phyloP scores from a whole-genome alignment of 2,329 filamentous ascomycete genomes.

The Talaromyces pinophilus region DNA sequence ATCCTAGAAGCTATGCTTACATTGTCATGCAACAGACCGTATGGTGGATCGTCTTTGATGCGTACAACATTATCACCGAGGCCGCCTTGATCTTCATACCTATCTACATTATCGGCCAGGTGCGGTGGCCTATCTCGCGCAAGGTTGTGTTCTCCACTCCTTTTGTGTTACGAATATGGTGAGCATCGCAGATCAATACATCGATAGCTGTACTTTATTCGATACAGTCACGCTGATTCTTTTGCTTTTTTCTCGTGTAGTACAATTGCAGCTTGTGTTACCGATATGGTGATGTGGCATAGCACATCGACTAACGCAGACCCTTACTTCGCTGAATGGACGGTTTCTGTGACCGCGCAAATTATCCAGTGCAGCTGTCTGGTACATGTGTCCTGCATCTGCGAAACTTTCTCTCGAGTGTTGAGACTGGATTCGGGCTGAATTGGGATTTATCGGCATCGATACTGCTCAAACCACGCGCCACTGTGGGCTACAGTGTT shows the following conservation, averaged over 20 bases:
- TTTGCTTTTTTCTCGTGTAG: neutral
- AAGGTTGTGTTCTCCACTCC: constrained; percentile 11
- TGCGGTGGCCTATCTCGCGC: constrained; percentile 11
- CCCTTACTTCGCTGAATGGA: constrained; percentile 11
- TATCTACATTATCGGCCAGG: constrained; percentile 12
- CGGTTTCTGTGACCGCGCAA: constrained; percentile 10
- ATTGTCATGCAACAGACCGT: neutral
- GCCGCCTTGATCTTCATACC: constrained; percentile 8
- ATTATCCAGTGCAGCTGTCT: constrained; percentile 13
- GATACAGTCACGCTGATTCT: neutral
- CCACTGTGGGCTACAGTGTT: neutral
- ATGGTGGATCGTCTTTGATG: constrained; percentile 14
- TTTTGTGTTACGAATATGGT: constrained; percentile 13
- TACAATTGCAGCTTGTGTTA: constrained; percentile 13
- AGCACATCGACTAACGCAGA: neutral
- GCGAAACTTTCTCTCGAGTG: constrained; percentile 3
- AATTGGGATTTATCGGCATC: constrained; percentile 8
- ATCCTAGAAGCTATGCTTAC: neutral
- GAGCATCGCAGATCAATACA: constrained; percentile 10
- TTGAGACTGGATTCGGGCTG: constrained; percentile 12
- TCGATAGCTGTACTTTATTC: neutral
- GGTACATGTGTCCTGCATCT: constrained; percentile 5
- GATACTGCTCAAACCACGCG: neutral
- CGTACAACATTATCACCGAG: constrained; percentile 8
- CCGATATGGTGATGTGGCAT: constrained; percentile 10